Conservation (phyloP, 305 asterid species). For the Fraxinus sp. region DNA sequence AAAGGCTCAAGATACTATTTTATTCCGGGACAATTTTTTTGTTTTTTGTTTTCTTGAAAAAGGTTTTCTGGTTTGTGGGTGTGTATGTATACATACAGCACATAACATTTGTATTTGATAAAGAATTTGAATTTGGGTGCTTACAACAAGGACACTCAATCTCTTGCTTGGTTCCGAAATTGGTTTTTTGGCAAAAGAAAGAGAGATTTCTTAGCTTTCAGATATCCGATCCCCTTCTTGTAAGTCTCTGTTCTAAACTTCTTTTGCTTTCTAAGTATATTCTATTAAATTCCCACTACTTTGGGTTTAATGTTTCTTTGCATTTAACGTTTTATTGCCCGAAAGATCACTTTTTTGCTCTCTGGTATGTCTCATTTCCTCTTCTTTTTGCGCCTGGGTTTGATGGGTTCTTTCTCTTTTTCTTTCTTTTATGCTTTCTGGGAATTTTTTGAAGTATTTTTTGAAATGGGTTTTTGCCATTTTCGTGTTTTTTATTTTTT, state of each 20-base stretch:
- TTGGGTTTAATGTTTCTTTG: slow-evolving; percentile 17
- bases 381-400: neutral
- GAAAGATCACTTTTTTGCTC: slow-evolving; percentile 38
- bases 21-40: slow-evolving; percentile 27
- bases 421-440: neutral
- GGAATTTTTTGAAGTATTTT: neutral
- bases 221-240: slow-evolving; percentile 90
- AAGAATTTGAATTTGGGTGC: slow-evolving; percentile 41
- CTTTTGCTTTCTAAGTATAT: slow-evolving; percentile 35
- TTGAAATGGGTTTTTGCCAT: slow-evolving; percentile 27
- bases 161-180: slow-evolving; percentile 58
- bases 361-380: slow-evolving; percentile 37
- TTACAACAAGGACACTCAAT: slow-evolving; percentile 49
- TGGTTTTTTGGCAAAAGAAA: slow-evolving; percentile 24
- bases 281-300: slow-evolving; percentile 36
- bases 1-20: slow-evolving; percentile 23
- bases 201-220: slow-evolving; percentile 69
- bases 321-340: slow-evolving; percentile 9
- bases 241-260: slow-evolving; percentile 54
- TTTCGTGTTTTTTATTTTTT: slow-evolving; percentile 14
- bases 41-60: slow-evolving; percentile 21
- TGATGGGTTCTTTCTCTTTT: neutral
- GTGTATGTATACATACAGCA: no score
- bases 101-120: neutral
- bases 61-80: neutral